Evolutionary conservation across 768 basidiomycete genomes (phyloP), one percentile per base, ranked within the genome.

Genomic region (Lepiota brunneoincarnata): DNA sequence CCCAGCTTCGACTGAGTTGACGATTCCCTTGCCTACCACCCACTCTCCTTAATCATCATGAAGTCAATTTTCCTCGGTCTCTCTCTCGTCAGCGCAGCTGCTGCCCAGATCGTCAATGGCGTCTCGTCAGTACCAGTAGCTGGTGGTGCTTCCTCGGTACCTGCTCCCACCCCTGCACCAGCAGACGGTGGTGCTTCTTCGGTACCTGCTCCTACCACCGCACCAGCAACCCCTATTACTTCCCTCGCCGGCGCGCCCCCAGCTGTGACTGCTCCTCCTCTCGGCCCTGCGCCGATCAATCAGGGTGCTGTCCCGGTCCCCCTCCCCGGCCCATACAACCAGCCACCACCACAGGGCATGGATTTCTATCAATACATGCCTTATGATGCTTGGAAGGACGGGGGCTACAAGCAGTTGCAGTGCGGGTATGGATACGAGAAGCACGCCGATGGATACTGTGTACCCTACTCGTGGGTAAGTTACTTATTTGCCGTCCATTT

Each of bases 361-460:
- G 69, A 76, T 60, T 74, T 76, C 60, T 78, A 79, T 61, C 61
- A 75, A 21, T 58, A 59, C 57, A 83, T 83, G 80, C 79, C 81
- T 24, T 89, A 89, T 65, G 72, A 77, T 11, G 73, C 77, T 28
- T 86, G 85, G 71, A 72, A 71, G 67, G 62, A 63, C 31, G 87
- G 86, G 52, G 87, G 87, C 23, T 90, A 89, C 69, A 73, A 75
- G 65, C 78, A 74, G 65, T 68, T 89, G 66, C 68, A 77, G 58
- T 90, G 87, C 64, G 87, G 87, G 47, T 90, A 90, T 64, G 87
- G 87, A 21, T 84, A 83, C 62, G 61, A 67, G 44, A 86, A 85
- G 69, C 67, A 65, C 51, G 69, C 65, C 9, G 77, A 85, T 64
- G 84, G 84, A 31, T 74, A 71, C 44, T 89, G 87, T 66, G 55